Evolutionary conservation across 371 early-diverging fungal species (phyloP), one percentile per base, ranked within the genome.

Genomic region (Actinomucor elegans): DNA sequence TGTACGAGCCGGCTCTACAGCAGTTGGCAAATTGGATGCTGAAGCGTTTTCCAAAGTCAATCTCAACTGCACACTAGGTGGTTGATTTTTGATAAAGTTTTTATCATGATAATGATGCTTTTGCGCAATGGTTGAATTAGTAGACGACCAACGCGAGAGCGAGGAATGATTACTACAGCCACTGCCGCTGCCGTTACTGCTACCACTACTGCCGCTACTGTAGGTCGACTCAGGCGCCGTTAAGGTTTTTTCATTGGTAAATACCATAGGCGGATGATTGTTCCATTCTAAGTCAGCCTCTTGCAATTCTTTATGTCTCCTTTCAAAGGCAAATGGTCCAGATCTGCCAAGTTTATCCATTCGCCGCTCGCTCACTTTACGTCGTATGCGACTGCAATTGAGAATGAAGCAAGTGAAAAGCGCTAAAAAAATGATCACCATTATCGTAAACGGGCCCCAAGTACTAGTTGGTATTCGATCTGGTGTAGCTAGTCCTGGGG

Each of bases 371-470:
- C 33, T 43, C 9, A 71, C 57, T 20, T 34, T 52, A 7, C 61
- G 62, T 18, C 62, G 56, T 27, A 71, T 55, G 9, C 66, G 55
- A 43, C 54, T 50, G 26, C 68, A 72, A 26, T 72, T 66, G 12
- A 68, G 43, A 18, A 72, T 72, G n/a, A 56, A 36, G 37, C 72
- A 72, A 41, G 69, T 68, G 20, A 72, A 47, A 4, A 68, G n/a
- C 9, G 63, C 58, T 32, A 72, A 48, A 17, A 48, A 44, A 15
- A 65, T 58, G 20, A 68, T 47, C 11, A 66, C 28, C 8, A 63
- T 34, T 10, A 66, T 57, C 2, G 68, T 66, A 18, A 60, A 57
- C 0, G 72, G 61, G 1, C 69, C 68, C 33, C 57, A 53, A 5
- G 72, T 59, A 5, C 58, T 49, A 14, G 72, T 72, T 3, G 72